A percentile compares a stretch with the other conserved stretches of the same genome.
Conservation (phyloP, 257 asterid species). For the Nemophila menziesii region DNA sequence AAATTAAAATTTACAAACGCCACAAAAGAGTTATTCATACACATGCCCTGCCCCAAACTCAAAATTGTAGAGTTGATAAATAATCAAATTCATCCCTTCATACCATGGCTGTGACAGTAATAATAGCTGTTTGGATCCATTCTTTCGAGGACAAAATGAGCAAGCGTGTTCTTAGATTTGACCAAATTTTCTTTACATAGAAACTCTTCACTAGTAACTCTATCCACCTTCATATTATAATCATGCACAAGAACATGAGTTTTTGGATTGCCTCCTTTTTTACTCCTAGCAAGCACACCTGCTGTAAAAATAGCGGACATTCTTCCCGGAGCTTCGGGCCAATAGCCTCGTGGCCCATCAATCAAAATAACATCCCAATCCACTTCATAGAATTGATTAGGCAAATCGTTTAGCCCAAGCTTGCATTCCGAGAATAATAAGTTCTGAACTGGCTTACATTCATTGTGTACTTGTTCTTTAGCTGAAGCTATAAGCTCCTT, state of each 20-base stretch:
- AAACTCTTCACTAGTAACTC: constrained; percentile 60
- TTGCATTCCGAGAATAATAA: constrained; percentile 77
- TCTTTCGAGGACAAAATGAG: constrained; percentile 59
- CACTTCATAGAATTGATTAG: constrained; percentile 76
- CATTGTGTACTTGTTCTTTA: constrained; percentile 43
- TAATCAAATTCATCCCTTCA: neutral
- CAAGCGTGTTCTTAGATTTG: constrained; percentile 52
- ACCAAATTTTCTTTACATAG: constrained; percentile 67
- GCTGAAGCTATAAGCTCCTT: constrained; percentile 41
- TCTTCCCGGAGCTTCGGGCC: constrained; percentile 93
- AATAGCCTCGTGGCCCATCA: constrained; percentile 82
- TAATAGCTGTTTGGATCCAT: constrained; percentile 26
- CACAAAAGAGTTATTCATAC: constrained; percentile 13
- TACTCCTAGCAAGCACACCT: constrained; percentile 77
- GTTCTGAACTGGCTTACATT: constrained; percentile 89
- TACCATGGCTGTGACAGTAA: constrained; percentile 43
- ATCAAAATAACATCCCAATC: constrained; percentile 86
- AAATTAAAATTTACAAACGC: constrained; percentile 15
- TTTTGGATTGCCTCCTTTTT: constrained; percentile 39
- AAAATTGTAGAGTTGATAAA: constrained; percentile 14
- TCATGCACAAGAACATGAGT: constrained; percentile 85
- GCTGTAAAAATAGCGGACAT: constrained; percentile 86
- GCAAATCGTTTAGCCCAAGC: constrained; percentile 71
- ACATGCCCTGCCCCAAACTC: constrained; percentile 7
- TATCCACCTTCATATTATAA: constrained; percentile 48